These are phyloP conservation scores for Pugionium cornutum DNA, from an alignment of 345 rosid species.

Conservation along the genomic window DNA sequence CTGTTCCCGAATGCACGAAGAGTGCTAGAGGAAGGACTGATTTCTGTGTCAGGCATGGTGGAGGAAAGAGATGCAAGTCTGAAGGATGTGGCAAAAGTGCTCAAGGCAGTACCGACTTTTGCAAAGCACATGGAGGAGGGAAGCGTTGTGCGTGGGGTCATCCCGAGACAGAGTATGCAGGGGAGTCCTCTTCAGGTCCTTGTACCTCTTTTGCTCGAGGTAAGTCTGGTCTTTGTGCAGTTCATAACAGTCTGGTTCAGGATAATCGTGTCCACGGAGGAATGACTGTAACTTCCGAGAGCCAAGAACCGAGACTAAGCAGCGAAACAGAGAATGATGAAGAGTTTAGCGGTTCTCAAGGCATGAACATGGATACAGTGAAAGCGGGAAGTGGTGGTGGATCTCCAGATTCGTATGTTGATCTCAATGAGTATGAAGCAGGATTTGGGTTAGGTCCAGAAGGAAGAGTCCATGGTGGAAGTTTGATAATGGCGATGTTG, in stretches of 20 bases:
- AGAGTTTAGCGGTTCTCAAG: constrained; percentile 48
- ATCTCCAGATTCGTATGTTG: constrained; percentile 45
- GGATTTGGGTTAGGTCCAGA: constrained; percentile 53
- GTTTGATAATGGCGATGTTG: constrained; percentile 74
- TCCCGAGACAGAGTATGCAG: constrained; percentile 68
- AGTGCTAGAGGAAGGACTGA: constrained; percentile 98
- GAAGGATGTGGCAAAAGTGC: constrained; percentile 97
- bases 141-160: constrained; percentile 95
- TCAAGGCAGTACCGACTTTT: constrained; percentile 93
- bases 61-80: constrained; percentile 89
- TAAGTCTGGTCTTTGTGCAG: constrained; percentile 84
- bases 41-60: constrained; percentile 95
- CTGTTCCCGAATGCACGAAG: constrained; percentile 80
- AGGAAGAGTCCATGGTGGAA: constrained; percentile 97
- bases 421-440: constrained; percentile 47
- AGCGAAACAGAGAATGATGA: constrained; percentile 55
- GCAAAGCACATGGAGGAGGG: constrained; percentile 99
- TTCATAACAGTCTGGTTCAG: constrained; percentile 72
- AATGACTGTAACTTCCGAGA: constrained; percentile 51
- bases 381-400: constrained; percentile 37
- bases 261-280: constrained; percentile 94
- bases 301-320: constrained; percentile 52
- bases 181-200: constrained; percentile 54
- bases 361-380: constrained; percentile 58
- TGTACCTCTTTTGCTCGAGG: constrained; percentile 90